These are phyloP conservation scores for Schizophyllum commune DNA, from an alignment of 1,284 basidiomycete species.

Conservation along the genomic window DNA sequence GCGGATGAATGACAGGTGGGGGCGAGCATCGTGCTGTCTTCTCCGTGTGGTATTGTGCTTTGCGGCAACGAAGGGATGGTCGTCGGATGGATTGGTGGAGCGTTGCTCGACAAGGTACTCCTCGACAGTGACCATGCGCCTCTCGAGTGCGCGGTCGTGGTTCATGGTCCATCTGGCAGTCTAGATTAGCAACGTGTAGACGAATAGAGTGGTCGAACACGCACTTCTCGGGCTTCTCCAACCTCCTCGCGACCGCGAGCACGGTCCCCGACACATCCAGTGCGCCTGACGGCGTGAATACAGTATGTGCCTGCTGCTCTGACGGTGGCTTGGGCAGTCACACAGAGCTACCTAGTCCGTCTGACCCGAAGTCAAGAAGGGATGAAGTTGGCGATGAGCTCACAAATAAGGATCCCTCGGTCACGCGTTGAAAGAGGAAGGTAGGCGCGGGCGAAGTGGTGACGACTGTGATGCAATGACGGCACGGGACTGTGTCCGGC, in stretches of 20 bases:
- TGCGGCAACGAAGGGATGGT: background rate
- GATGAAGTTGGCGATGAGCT: too few species aligned
- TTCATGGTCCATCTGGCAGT: conserved; percentile 55
- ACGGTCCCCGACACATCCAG: conserved; percentile 67
- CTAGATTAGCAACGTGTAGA: too few species aligned
- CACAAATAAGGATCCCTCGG: too few species aligned
- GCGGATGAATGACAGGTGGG: conserved; percentile 38
- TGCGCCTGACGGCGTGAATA: conserved; percentile 55
- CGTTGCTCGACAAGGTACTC: conserved; percentile 64
- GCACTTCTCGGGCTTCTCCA: conserved; percentile 72
- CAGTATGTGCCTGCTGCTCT: too few species aligned
- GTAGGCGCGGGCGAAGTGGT: too few species aligned
- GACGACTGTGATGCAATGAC: too few species aligned
- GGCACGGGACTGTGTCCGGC: too few species aligned
- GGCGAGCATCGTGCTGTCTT: background rate
- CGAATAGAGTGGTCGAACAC: too few species aligned
- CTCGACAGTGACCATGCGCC: conserved; percentile 79
- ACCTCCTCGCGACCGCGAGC: conserved; percentile 58
- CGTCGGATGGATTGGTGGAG: conserved; percentile 15
- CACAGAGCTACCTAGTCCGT: too few species aligned
- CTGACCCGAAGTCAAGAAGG: too few species aligned
- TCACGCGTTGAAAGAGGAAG: too few species aligned
- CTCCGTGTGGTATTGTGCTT: background rate
- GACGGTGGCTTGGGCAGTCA: too few species aligned
- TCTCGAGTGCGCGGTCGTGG: conserved; percentile 73